phyloP scores from a whole-genome alignment of 352 stramenopile genomes.

The Pythium coloratum region DNA sequence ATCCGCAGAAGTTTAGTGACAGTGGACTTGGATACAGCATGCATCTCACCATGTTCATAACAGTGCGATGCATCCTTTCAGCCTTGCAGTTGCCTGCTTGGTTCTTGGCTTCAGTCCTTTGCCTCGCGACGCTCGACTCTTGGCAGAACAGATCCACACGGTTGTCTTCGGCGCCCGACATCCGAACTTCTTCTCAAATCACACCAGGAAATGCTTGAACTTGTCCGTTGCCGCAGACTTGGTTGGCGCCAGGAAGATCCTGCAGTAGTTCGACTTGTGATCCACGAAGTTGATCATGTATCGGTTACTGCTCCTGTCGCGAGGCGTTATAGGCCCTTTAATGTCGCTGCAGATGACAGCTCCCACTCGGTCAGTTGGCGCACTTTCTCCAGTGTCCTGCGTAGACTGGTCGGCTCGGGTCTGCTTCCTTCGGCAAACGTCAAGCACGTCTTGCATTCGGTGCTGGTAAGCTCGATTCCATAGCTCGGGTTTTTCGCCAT shows the following conservation, averaged over 20 bases:
- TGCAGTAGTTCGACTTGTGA: constrained; percentile 11
- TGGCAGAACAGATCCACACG: constrained; percentile 11
- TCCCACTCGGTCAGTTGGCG: constrained; percentile 7
- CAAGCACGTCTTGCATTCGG: background rate
- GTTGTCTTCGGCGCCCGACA: constrained; percentile 9
- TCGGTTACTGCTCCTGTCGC: constrained; percentile 3
- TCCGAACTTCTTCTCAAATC: constrained; percentile 10
- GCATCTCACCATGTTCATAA: constrained; percentile 13
- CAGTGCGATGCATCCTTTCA: constrained; percentile 9
- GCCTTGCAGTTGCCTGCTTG: constrained; percentile 10
- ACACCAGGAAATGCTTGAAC: constrained; percentile 9
- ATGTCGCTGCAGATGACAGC: constrained; percentile 9
- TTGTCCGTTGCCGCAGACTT: background rate
- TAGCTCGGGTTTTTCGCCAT: constrained; percentile 1
- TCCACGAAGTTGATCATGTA: constrained; percentile 14
- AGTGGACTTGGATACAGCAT: constrained; percentile 18
- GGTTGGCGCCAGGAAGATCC: constrained; percentile 7
- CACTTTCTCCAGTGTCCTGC: background rate
- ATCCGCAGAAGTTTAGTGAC: constrained; percentile 16
- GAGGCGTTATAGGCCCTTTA: constrained; percentile 8
- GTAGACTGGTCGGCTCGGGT: background rate
- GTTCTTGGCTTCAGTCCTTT: constrained; percentile 5
- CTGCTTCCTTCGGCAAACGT: constrained; percentile 12
- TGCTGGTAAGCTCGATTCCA: constrained; percentile 15
- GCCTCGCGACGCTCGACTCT: background rate